These are phyloP conservation scores for Cercospora sp. DNA, from an alignment of 2,329 filamentous ascomycete genomes.

Conservation along the genomic window DNA sequence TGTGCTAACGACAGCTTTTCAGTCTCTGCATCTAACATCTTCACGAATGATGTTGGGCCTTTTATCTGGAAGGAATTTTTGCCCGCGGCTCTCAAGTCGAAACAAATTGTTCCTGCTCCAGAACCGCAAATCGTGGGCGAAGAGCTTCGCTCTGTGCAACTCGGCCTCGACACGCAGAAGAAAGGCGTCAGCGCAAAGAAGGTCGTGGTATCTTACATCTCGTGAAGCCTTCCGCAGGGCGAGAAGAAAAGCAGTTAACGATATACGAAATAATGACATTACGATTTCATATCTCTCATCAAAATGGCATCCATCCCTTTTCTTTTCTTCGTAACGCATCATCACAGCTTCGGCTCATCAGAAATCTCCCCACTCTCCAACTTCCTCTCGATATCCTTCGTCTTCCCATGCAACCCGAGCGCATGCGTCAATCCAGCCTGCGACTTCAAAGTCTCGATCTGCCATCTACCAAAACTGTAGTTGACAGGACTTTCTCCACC, in stretches of 20 bases:
- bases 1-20: neutral
- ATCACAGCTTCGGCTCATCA: conserved; percentile 19
- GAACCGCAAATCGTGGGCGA: conserved; percentile 42
- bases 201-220: conserved; percentile 37
- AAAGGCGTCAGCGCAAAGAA: conserved; percentile 46
- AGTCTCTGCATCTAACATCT: conserved; percentile 28
- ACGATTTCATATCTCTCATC: neutral
- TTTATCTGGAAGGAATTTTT: conserved; percentile 37
- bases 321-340: neutral
- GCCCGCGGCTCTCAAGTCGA: conserved; percentile 32
- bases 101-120: conserved; percentile 37
- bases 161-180: conserved; percentile 42
- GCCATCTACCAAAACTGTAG: conserved; percentile 43
- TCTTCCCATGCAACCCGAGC: conserved; percentile 23
- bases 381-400: conserved; percentile 22
- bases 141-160: conserved; percentile 42
- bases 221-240: neutral
- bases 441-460: conserved; percentile 27
- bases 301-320: neutral
- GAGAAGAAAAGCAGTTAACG: neutral
- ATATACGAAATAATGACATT: neutral
- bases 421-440: conserved; percentile 26
- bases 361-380: conserved; percentile 23
- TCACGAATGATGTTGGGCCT: conserved; percentile 32
- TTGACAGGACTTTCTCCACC: conserved; percentile 55